Conservation (phyloP, 2,329 filamentous ascomycete species). For the Echinosphaeria canescens region DNA sequence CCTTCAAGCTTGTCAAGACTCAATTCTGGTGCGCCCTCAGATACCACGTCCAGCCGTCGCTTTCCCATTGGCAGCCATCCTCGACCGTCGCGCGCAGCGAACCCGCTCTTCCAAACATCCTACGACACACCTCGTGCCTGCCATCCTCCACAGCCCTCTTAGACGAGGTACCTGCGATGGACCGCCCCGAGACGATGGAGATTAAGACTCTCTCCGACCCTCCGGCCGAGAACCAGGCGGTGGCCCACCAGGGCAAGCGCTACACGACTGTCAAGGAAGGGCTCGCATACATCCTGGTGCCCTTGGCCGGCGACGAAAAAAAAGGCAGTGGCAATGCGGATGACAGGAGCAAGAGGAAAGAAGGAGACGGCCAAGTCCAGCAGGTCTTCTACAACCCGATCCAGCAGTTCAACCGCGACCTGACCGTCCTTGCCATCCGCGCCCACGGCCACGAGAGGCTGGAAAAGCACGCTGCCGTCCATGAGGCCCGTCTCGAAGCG, state of each 20-base stretch:
- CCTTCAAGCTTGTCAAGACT: too few relatives aligned
- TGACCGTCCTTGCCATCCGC: constrained; percentile 83
- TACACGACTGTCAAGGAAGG: constrained; percentile 32
- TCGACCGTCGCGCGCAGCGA: too few relatives aligned
- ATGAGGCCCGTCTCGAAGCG: constrained; percentile 32
- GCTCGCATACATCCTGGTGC: constrained; percentile 32
- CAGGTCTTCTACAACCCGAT: constrained; percentile 99
- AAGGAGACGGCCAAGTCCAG: constrained; percentile 33
- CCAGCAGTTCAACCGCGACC: constrained; percentile 93
- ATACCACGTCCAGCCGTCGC: too few relatives aligned
- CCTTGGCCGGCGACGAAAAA: constrained; percentile 15
- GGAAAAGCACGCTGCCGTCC: constrained; percentile 23
- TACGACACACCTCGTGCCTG: constrained; percentile 1
- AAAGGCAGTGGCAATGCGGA: too few relatives aligned
- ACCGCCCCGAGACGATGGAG: constrained; percentile 5
- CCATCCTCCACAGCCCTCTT: too few relatives aligned
- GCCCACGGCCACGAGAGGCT: constrained; percentile 53
- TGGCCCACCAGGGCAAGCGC: constrained; percentile 20
- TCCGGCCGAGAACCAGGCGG: constrained; percentile 11
- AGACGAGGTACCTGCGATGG: too few relatives aligned
- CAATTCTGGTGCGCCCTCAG: too few relatives aligned
- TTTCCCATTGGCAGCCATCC: too few relatives aligned
- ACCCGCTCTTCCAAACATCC: background rate
- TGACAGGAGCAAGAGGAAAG: constrained; percentile 14
- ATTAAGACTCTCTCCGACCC: constrained; percentile 6